phyloP scores from a whole-genome alignment of 164 flowering plant genomes.

The Stephania yunnanensis region DNA sequence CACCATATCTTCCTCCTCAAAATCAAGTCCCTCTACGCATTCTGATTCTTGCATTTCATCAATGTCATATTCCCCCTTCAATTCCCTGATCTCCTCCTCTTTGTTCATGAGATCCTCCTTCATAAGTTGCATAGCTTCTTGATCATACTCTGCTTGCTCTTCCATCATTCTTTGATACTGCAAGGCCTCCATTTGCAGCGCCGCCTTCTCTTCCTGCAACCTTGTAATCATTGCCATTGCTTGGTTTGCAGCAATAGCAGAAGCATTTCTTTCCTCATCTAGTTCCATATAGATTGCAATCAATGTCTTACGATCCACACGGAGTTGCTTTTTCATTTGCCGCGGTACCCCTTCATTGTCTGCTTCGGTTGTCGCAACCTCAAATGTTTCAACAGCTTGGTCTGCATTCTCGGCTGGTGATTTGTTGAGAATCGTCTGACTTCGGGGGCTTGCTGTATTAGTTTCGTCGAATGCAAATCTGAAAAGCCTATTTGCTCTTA shows the following conservation, averaged over 20 bases:
- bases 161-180: conserved; percentile 97
- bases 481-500: conserved; percentile 36
- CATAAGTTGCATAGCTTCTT: conserved; percentile 56
- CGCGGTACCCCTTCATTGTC: conserved; percentile 39
- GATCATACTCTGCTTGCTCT: conserved; percentile 87
- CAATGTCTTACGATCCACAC: conserved; percentile 47
- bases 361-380: conserved; percentile 25
- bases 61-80: conserved; percentile 51
- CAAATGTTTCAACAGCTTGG: conserved; percentile 24
- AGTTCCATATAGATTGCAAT: conserved; percentile 57
- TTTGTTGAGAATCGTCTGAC: conserved; percentile 29
- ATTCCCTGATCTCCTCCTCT: conserved; percentile 51
- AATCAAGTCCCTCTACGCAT: conserved; percentile 8
- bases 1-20: conserved; percentile 15
- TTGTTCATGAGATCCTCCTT: conserved; percentile 46
- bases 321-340: conserved; percentile 49
- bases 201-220: conserved; percentile 83
- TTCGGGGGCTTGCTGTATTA: conserved; percentile 47
- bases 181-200: conserved; percentile 80
- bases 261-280: conserved; percentile 83
- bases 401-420: conserved; percentile 38
- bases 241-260: conserved; percentile 72
- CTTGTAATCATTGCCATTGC: conserved; percentile 93
- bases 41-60: conserved; percentile 34
- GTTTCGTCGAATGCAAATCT: conserved; percentile 55